phyloP scores from a whole-genome alignment of 352 stramenopile genomes.

The Pythium utonaiense region DNA sequence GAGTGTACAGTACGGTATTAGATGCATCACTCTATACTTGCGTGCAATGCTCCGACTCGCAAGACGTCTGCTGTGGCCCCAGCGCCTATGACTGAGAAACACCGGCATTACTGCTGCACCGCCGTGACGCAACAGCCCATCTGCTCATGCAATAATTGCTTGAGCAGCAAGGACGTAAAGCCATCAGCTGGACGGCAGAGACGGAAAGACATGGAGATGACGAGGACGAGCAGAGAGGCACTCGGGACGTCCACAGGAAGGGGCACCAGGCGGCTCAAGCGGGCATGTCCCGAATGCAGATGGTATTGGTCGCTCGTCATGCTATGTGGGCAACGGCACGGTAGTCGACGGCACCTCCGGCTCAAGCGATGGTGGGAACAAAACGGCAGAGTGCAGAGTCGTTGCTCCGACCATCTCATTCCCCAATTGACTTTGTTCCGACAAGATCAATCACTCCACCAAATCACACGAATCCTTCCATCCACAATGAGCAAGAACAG shows the following conservation, averaged over 20 bases:
- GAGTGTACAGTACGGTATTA: too few relatives aligned
- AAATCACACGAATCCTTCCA: neutral
- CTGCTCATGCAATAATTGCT: neutral
- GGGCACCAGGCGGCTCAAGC: too few relatives aligned
- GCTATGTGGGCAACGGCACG: too few relatives aligned
- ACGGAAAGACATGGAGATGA: neutral
- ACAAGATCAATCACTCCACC: neutral
- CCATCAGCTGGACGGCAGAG: neutral
- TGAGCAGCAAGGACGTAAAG: neutral
- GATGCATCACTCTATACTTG: too few relatives aligned
- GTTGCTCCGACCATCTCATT: neutral
- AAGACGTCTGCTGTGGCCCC: neutral
- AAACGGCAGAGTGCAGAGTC: neutral
- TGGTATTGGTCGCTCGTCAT: neutral
- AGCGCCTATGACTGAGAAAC: neutral
- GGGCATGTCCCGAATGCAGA: neutral
- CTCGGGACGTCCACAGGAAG: too few relatives aligned
- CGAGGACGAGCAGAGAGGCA: neutral
- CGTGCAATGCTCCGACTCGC: too few relatives aligned
- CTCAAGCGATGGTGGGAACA: neutral
- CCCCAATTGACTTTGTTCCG: neutral
- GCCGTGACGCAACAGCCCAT: neutral
- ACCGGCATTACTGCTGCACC: neutral
- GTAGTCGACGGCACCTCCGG: too few relatives aligned
- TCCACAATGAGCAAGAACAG: neutral